Percentiles rank a stretch among this genome's conserved stretches.
Conservation (phyloP, 306 rosid genomes). For the Gastrolobium villosum region DNA sequence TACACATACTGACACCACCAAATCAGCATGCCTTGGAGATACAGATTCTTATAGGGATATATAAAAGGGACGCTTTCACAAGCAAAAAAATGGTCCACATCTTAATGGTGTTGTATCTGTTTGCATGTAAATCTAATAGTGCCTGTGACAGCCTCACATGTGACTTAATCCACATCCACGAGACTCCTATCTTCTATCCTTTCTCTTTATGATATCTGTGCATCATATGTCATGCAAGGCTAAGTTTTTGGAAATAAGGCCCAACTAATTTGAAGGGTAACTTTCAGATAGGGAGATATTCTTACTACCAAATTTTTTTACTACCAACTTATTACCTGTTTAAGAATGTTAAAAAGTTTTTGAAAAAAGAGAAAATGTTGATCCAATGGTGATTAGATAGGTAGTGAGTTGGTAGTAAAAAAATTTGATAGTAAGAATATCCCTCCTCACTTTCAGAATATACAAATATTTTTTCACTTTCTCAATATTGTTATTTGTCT, state of each 20-base stretch:
- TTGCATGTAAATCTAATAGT: slow-evolving; percentile 29
- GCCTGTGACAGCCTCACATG: slow-evolving; percentile 64
- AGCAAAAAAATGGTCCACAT: slow-evolving; percentile 57
- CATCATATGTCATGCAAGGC: slow-evolving; percentile 17
- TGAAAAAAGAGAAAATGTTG: no score
- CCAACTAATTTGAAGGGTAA: slow-evolving; percentile 3
- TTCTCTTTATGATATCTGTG: slow-evolving; percentile 43
- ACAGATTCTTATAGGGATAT: slow-evolving; percentile 61
- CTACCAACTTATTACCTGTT: no score
- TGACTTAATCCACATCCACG: slow-evolving; percentile 33
- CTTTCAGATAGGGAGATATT: no score
- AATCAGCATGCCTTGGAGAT: slow-evolving; percentile 51
- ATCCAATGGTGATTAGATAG: no score
- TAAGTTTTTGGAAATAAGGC: slow-evolving; percentile 21
- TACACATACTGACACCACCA: slow-evolving; percentile 21
- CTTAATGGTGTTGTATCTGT: slow-evolving; percentile 53
- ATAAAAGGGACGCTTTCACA: slow-evolving; percentile 56
- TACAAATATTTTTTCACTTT: slow-evolving; percentile 14
- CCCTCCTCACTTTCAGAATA: no score
- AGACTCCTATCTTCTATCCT: slow-evolving; percentile 42
- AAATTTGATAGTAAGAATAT: no score
- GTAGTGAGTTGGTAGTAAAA: no score
- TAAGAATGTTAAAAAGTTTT: no score
- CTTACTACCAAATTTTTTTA: no score
- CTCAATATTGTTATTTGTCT: slow-evolving; percentile 42